These are phyloP conservation scores for Capsicum pubescens DNA, from an alignment of 257 asterid genomes.

Conservation along the genomic window DNA sequence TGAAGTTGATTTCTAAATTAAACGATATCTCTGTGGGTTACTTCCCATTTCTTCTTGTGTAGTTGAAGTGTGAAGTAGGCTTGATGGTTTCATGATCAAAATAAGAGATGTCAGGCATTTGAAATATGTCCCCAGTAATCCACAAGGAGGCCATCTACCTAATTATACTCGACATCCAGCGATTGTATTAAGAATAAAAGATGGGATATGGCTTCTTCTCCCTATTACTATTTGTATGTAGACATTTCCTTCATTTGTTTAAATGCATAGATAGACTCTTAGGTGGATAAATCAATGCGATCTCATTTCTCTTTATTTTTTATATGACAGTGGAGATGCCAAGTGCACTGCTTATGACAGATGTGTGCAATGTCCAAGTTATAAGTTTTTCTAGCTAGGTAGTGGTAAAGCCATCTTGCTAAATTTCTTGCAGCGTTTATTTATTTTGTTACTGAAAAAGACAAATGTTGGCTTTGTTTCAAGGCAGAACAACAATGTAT, in stretches of 20 bases:
- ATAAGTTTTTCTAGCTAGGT: conserved; percentile 47
- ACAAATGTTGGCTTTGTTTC: conserved; percentile 34
- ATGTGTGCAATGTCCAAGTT: conserved; percentile 88
- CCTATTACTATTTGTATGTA: conserved; percentile 90
- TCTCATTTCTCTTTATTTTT: background rate
- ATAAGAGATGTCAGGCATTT: conserved; percentile 89
- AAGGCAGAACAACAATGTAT: conserved; percentile 97
- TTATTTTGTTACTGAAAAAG: conserved; percentile 13
- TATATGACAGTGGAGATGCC: conserved; percentile 95
- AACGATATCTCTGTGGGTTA: background rate
- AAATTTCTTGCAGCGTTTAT: background rate
- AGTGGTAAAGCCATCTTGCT: conserved; percentile 21
- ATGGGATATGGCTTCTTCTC: conserved; percentile 88
- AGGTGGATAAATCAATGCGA: background rate
- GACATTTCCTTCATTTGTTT: conserved; percentile 14
- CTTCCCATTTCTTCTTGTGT: conserved; percentile 29
- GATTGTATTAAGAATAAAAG: conserved; percentile 96
- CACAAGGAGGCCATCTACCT: conserved; percentile 76
- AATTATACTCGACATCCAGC: conserved; percentile 96
- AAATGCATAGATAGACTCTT: background rate
- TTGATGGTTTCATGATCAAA: conserved; percentile 94
- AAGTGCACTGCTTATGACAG: conserved; percentile 95
- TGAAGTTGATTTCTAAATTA: background rate
- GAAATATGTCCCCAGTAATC: conserved; percentile 81
- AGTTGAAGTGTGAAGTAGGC: conserved; percentile 96